These are phyloP conservation scores for Termitomyces sp. DNA, from an alignment of 768 basidiomycete species.

Conservation along the genomic window DNA sequence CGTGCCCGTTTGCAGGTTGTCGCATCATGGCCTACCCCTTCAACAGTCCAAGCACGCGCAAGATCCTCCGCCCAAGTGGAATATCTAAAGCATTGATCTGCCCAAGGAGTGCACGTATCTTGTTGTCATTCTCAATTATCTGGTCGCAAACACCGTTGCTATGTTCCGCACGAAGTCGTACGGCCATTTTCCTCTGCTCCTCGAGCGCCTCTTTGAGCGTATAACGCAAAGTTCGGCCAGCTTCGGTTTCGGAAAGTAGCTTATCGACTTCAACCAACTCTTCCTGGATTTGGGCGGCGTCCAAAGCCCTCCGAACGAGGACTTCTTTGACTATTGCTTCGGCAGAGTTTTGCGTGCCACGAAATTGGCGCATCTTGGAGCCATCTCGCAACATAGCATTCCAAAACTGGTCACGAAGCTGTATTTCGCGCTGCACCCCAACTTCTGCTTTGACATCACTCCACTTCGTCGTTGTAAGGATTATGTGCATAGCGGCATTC, in stretches of 20 bases:
- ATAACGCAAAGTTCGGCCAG: slow-evolving; percentile 14
- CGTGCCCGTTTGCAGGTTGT: background rate
- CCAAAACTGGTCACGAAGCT: slow-evolving; percentile 27
- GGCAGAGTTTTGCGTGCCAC: slow-evolving; percentile 16
- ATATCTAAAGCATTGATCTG: slow-evolving; percentile 19
- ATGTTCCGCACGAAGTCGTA: slow-evolving; percentile 7
- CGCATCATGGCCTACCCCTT: background rate
- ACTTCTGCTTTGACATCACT: slow-evolving; percentile 17
- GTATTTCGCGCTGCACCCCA: slow-evolving; percentile 20
- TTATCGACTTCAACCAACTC: slow-evolving; percentile 18
- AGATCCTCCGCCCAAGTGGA: slow-evolving; percentile 13
- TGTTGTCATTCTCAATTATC: slow-evolving; percentile 15
- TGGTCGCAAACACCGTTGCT: slow-evolving; percentile 4
- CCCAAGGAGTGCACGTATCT: slow-evolving; percentile 16
- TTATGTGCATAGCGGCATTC: slow-evolving; percentile 4
- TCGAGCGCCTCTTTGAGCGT: slow-evolving; percentile 13
- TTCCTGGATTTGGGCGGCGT: slow-evolving; percentile 19
- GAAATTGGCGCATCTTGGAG: slow-evolving; percentile 20
- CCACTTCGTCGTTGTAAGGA: slow-evolving; percentile 29
- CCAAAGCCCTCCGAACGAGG: slow-evolving; percentile 5
- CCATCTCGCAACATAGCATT: slow-evolving; percentile 20
- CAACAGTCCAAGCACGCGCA: background rate
- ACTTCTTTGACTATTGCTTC: slow-evolving; percentile 21
- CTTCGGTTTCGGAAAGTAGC: slow-evolving; percentile 18
- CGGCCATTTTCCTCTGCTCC: slow-evolving; percentile 4